Evolutionary conservation across 768 basidiomycete genomes (phyloP).

Genomic region (Russula compacta): DNA sequence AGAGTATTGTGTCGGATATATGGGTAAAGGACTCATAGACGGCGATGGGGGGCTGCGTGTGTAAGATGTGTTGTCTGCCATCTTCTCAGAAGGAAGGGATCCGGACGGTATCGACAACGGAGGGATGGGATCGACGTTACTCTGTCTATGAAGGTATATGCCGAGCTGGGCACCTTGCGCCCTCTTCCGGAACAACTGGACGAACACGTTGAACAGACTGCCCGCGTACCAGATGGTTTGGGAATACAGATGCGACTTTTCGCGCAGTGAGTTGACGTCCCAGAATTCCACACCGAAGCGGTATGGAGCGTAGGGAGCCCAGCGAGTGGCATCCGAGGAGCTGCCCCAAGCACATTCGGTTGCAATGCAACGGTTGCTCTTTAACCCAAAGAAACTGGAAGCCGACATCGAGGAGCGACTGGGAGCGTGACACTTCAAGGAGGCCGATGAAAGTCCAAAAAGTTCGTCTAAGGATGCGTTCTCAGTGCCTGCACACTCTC

Average conservation of each 20-base stretch:
- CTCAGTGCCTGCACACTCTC: slow-evolving; percentile 50
- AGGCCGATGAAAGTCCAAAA: slow-evolving; percentile 33
- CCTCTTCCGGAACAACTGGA: slow-evolving; percentile 78
- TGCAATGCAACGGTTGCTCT: slow-evolving; percentile 35
- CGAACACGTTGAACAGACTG: slow-evolving; percentile 79
- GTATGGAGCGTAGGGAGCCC: slow-evolving; percentile 70
- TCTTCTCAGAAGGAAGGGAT: not conserved
- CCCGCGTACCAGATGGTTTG: slow-evolving; percentile 88
- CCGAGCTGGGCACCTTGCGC: slow-evolving; percentile 62
- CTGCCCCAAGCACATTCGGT: slow-evolving; percentile 36
- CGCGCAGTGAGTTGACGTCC: slow-evolving; percentile 71
- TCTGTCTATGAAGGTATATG: slow-evolving; percentile 83
- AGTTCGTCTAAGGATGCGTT: slow-evolving; percentile 62
- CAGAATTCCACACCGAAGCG: slow-evolving; percentile 88
- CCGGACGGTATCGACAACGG: slow-evolving; percentile 46
- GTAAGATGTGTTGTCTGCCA: not conserved
- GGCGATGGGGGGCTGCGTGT: slow-evolving; percentile 10
- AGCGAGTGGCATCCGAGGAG: slow-evolving; percentile 38
- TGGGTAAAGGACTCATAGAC: not conserved
- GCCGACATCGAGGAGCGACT: slow-evolving; percentile 32
- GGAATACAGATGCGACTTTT: slow-evolving; percentile 77
- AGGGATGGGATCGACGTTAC: slow-evolving; percentile 72
- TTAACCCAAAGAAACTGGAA: slow-evolving; percentile 56
- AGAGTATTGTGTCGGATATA: slow-evolving; percentile 15
- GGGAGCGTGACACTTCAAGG: slow-evolving; percentile 22